phyloP scores from a whole-genome alignment of 805 yeast species.

The Schwanniomyces yamadae region DNA sequence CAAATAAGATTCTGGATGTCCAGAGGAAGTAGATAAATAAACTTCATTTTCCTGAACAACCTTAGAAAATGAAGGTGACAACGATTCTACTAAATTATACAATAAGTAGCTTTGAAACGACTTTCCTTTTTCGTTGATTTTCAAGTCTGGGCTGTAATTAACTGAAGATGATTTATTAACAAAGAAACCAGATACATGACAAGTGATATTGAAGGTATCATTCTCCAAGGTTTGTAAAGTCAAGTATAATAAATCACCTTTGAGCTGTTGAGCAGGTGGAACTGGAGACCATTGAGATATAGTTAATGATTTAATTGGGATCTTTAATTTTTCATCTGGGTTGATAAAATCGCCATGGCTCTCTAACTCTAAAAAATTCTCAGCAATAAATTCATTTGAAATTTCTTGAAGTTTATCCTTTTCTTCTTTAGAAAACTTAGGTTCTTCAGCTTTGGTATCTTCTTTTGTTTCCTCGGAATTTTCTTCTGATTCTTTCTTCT shows the following conservation, averaged over 20 bases:
- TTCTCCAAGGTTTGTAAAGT: conserved; percentile 76
- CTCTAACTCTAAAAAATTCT: conserved; percentile 11
- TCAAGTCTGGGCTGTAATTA: conserved; percentile 67
- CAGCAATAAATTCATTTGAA: conserved; percentile 12
- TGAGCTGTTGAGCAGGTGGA: conserved; percentile 54
- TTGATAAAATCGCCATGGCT: conserved; percentile 29
- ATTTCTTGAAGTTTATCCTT: conserved; percentile 17
- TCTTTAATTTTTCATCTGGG: conserved; percentile 26
- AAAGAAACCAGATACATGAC: conserved; percentile 75
- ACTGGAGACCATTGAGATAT: conserved; percentile 88
- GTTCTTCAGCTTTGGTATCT: conserved; percentile 11
- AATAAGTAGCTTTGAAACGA: conserved; percentile 49
- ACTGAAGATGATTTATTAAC: conserved; percentile 67
- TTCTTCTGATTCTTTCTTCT: conserved; percentile 12
- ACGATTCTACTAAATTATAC: conserved; percentile 55
- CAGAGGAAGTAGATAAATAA: conserved; percentile 33
- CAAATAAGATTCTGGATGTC: conserved; percentile 55
- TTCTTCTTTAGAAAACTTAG: conserved; percentile 29
- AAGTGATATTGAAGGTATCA: conserved; percentile 75
- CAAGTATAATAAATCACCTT: conserved; percentile 82
- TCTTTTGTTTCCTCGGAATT: conserved; percentile 14
- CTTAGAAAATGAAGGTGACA: conserved; percentile 62
- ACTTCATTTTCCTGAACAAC: conserved; percentile 54
- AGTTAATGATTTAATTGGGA: conserved; percentile 55
- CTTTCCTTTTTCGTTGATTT: conserved; percentile 36